Base-by-base conservation (phyloP, 345 rosid genomes). In the Camelina neglecta region DNA sequence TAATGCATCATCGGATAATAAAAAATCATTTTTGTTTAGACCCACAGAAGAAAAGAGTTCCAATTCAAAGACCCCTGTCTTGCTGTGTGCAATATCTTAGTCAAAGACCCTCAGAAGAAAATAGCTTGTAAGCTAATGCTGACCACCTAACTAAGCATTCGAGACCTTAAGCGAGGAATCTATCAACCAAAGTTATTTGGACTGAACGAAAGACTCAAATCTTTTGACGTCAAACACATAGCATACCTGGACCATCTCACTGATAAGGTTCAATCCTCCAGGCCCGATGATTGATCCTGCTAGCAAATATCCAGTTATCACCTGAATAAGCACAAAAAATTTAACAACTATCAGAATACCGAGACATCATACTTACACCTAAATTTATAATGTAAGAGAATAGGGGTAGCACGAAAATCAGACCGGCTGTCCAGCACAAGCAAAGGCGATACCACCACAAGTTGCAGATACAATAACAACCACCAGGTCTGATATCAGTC, bases 391-490 rank as follows among this genome's bases (percentile, higher is more conserved):
- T 56, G 58, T 69, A 5, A 61, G n/a, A 60, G 73, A 53, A 33
- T 48, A 48, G 47, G 54, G 15, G 69, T 60, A 42, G 70, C 9
- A 49, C 6, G 38, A 64, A 36, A 76, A 63, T 23, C 92, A 71
- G 79, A 94, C 98, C 88, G 95, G 97, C 81, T 92, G 97, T 76
- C 98, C 96, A 83, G 96, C 95, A 83, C 96, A 94, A 65, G 97
- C 97, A 84, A 94, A 94, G 42, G 97, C 98, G 74, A 94, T 91
- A 77, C 98, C 98, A 82, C 97, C 98, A 76, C 96, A 90, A 79
- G 97, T 89, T 67, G 97, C 98, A 76, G 97, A 94, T 65, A 94
- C 97, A 78, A 92, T 92, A 82, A 90, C 93, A 80, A 94, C 89
- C 62, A 92, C 98, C 81, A 90, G 80, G 86, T 92, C 97, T 56